Base-by-base conservation (phyloP, 1,139 yeast genomes). In the Kazachstania sp. region DNA sequence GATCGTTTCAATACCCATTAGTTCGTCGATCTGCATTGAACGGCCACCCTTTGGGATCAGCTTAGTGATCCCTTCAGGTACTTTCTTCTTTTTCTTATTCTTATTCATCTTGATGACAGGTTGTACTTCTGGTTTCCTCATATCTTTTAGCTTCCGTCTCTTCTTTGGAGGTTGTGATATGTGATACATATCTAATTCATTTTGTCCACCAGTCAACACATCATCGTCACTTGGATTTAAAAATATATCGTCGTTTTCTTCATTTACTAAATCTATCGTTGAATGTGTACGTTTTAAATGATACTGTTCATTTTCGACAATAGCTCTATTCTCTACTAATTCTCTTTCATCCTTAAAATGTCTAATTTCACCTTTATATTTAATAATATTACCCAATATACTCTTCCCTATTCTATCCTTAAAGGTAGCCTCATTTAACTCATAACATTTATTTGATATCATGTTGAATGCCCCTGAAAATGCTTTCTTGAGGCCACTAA, bases 391-490 rank as follows among this genome's bases (percentile, higher is more conserved):
- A 2, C 95, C 95, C 47, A 87, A 65, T 19, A 87, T 83, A 55
- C 87, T 84, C 62, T 78, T 78, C 0, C 92, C 92, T 11, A 82
- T 59, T 49, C 95, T 69, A 40, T 78, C 75, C 58, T 77, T 83
- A 63, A 81, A 83, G 0, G 86, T 71, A 1, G 87, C 79, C 15
- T 55, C 52, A 48, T 73, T 71, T 48, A 75, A 54, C 40, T 74
- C 78, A 62, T 81, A 85, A 60, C 95, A 85, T 56, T 79, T 78
- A 57, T 83, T 84, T 1, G 82, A 78, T 38, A 92, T 69, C 45
- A 88, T 65, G 60, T 87, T 95, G 65, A 77, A 90, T 0, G 97
- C 98, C 31, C 96, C 97, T 11, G 85, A 83, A 70, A 92, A 88
- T 0, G 97, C 87, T 57, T 86, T 82, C 59, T 85, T 86, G 51